A percentile compares a stretch with the other conserved stretches of the same genome.
These are phyloP conservation scores for Candida corydali DNA, from an alignment of 805 yeast species.

Conservation along the genomic window DNA sequence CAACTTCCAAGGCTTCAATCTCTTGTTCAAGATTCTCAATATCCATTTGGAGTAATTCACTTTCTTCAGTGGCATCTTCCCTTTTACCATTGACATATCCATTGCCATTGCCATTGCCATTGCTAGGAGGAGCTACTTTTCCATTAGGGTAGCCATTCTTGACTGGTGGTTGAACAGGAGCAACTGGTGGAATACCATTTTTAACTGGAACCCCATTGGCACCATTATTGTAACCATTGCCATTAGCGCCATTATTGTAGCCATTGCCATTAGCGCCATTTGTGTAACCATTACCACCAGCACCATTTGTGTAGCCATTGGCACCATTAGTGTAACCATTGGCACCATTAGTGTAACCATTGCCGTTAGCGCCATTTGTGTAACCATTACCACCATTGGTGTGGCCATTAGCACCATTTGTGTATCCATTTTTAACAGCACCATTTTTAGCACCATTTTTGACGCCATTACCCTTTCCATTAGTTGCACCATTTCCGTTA, in stretches of 20 bases:
- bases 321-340: slow-evolving; percentile 3
- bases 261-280: background rate
- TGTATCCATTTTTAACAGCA: background rate
- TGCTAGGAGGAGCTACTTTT: background rate
- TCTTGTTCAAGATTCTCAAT: slow-evolving; percentile 2
- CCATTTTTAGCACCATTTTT: slow-evolving; percentile 3
- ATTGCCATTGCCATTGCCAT: slow-evolving; percentile 1
- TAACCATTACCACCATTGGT: slow-evolving; percentile 3
- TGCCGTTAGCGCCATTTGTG: background rate
- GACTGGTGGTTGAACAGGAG: too few relatives aligned
- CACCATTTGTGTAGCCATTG: background rate
- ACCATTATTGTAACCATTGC: background rate
- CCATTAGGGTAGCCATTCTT: background rate
- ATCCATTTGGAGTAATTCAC: background rate
- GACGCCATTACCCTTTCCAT: slow-evolving; percentile 4
- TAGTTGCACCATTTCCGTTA: slow-evolving; percentile 1
- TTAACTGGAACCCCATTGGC: background rate
- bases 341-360: background rate
- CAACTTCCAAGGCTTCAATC: slow-evolving; percentile 2
- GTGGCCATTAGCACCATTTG: background rate
- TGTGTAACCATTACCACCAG: background rate
- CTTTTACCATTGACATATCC: background rate
- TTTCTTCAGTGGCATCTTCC: background rate
- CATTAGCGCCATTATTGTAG: too few relatives aligned
- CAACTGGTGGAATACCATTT: too few relatives aligned